Evolutionary conservation across 2,329 filamentous ascomycete species (phyloP).

Genomic region (Colletotrichum tabaci): DNA sequence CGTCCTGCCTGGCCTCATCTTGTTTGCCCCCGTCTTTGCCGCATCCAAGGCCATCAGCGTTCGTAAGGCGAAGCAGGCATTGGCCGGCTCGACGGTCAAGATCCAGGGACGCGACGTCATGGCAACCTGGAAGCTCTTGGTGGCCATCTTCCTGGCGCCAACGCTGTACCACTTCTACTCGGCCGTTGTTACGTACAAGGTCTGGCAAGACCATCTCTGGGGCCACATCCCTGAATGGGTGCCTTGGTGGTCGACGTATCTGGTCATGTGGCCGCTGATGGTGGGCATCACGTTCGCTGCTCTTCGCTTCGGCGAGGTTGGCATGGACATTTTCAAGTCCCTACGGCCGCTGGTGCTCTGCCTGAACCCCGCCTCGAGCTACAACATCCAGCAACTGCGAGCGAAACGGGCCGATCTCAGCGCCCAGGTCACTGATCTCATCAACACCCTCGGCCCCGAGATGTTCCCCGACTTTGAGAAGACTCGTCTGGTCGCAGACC

Average conservation of each 20-base stretch:
- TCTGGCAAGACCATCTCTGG: conserved; percentile 84
- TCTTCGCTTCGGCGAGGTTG: conserved; percentile 95
- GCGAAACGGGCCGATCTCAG: conserved; percentile 81
- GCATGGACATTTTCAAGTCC: conserved; percentile 98
- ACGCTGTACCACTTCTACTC: conserved; percentile 88
- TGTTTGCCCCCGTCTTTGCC: conserved; percentile 92
- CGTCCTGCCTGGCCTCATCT: conserved; percentile 86
- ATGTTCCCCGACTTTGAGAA: conserved; percentile 97
- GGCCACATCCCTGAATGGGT: conserved; percentile 87
- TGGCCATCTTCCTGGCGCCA: conserved; percentile 87
- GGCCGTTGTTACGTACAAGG: conserved; percentile 80
- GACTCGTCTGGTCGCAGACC: conserved; percentile 76
- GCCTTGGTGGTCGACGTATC: conserved; percentile 82
- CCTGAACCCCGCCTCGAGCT: conserved; percentile 86
- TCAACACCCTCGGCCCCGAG: conserved; percentile 95
- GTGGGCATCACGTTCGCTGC: conserved; percentile 92
- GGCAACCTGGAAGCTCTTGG: conserved; percentile 93
- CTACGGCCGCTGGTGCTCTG: conserved; percentile 89
- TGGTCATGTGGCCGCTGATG: conserved; percentile 85
- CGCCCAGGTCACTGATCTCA: conserved; percentile 87
- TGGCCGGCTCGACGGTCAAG: conserved; percentile 90
- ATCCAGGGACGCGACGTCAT: conserved; percentile 91
- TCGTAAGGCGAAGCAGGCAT: conserved; percentile 85
- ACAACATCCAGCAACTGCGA: conserved; percentile 85
- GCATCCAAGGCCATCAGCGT: conserved; percentile 86